Percentiles rank a stretch among this genome's conserved stretches.
phyloP scores from a whole-genome alignment of 2,329 filamentous ascomycete genomes.

The Arthrocladium fulminans region DNA sequence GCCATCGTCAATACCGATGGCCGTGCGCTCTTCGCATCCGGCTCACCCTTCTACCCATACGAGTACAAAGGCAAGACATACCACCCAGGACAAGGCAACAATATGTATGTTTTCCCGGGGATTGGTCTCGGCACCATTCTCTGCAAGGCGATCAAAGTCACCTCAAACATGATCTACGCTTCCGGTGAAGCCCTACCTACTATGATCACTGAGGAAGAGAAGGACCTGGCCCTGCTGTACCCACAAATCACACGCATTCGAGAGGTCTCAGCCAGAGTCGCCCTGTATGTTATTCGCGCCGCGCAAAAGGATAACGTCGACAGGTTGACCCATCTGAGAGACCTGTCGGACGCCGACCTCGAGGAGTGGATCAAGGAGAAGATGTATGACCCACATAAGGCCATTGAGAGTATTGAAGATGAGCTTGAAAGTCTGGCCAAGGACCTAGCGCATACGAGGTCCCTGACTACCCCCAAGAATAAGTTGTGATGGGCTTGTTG shows the following conservation, averaged over 20 bases:
- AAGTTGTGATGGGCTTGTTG: not conserved
- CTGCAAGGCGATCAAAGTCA: conserved; percentile 75
- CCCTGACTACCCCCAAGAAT: not conserved
- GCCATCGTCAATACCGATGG: conserved; percentile 87
- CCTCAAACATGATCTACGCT: conserved; percentile 94
- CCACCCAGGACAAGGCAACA: conserved; percentile 69
- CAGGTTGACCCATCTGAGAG: conserved; percentile 36
- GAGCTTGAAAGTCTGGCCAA: conserved; percentile 29
- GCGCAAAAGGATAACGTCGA: conserved; percentile 72
- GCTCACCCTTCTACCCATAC: conserved; percentile 77
- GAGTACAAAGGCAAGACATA: conserved; percentile 60
- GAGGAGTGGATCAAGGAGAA: conserved; percentile 40
- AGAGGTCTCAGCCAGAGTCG: conserved; percentile 77
- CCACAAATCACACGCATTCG: conserved; percentile 84
- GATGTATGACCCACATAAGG: conserved; percentile 43
- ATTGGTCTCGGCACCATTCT: conserved; percentile 90
- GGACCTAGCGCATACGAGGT: conserved; percentile 7
- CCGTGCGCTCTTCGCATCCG: conserved; percentile 85
- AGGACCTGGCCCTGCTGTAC: conserved; percentile 78
- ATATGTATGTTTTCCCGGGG: conserved; percentile 92
- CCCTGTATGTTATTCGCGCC: conserved; percentile 85
- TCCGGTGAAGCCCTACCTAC: conserved; percentile 73
- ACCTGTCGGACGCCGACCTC: conserved; percentile 35
- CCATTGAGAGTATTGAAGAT: conserved; percentile 39
- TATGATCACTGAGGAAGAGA: conserved; percentile 71